Percentiles rank a stretch among this genome's conserved stretches.
These are phyloP conservation scores for Tolypocladium pustulatum DNA, from an alignment of 2,329 filamentous ascomycete species.

Conservation along the genomic window DNA sequence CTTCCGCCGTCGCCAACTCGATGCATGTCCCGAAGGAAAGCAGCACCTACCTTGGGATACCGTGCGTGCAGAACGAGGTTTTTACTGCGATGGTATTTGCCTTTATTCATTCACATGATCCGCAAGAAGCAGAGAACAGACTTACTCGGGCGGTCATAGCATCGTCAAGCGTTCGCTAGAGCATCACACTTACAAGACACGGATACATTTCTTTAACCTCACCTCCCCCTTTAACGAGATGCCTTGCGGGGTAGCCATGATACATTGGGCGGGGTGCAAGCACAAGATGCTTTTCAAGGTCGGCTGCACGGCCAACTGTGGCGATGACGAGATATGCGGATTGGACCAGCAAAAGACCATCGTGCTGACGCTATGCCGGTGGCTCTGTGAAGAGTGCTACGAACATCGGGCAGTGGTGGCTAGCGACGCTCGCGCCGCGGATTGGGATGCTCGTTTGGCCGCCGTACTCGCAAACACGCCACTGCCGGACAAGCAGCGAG, in stretches of 20 bases:
- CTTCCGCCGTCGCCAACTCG: neutral
- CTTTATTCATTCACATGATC: neutral
- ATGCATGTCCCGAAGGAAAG: neutral
- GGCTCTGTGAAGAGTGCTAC: conserved; percentile 18
- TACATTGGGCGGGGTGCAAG: conserved; percentile 13
- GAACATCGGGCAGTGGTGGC: neutral
- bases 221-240: conserved; percentile 5
- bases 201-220: neutral
- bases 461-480: too few species aligned
- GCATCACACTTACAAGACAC: neutral
- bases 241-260: conserved; percentile 18
- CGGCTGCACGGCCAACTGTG: conserved; percentile 15
- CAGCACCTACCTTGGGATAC: neutral
- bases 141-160: neutral
- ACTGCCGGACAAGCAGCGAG: neutral
- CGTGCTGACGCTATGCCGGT: conserved; percentile 12
- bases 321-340: conserved; percentile 9
- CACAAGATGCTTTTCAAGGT: conserved; percentile 16
- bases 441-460: conserved; percentile 4
- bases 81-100: too few species aligned
- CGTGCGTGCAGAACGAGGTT: too few species aligned
- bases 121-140: neutral
- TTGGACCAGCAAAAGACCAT: conserved; percentile 9
- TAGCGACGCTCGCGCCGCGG: conserved; percentile 3
- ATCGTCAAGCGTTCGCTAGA: neutral